phyloP scores from a whole-genome alignment of 2,329 filamentous ascomycete genomes.

The Kalmusia sp. region DNA sequence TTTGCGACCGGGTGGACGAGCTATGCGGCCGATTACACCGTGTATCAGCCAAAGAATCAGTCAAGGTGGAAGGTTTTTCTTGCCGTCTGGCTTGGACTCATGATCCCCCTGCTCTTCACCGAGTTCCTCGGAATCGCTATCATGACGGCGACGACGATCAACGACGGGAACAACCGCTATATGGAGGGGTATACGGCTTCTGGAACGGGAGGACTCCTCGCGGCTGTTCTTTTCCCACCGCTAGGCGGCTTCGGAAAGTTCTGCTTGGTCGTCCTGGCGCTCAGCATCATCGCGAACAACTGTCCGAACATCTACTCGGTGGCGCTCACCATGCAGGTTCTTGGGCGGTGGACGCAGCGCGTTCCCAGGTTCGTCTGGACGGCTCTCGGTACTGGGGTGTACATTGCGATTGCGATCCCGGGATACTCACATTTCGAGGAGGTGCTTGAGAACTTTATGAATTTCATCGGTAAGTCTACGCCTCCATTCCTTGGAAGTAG shows the following conservation, averaged over 20 bases:
- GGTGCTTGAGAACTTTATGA: constrained; percentile 75
- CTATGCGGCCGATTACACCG: constrained; percentile 80
- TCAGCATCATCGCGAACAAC: constrained; percentile 74
- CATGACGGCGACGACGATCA: constrained; percentile 67
- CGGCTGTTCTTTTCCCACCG: constrained; percentile 67
- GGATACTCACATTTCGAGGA: constrained; percentile 71
- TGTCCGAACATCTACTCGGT: constrained; percentile 74
- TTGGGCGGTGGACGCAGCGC: constrained; percentile 64
- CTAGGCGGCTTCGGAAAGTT: constrained; percentile 75
- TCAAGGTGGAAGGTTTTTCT: constrained; percentile 69
- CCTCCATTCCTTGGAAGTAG: background rate
- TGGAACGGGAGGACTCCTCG: constrained; percentile 71
- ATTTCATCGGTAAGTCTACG: constrained; percentile 35
- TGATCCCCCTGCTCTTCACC: constrained; percentile 75
- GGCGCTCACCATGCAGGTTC: constrained; percentile 70
- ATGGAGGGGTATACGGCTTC: constrained; percentile 61
- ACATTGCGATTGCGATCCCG: constrained; percentile 73
- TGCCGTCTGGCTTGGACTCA: constrained; percentile 73
- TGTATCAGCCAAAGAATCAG: constrained; percentile 73
- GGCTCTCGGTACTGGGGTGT: constrained; percentile 65
- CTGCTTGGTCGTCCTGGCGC: constrained; percentile 70
- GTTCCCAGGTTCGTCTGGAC: constrained; percentile 75
- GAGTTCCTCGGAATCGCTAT: constrained; percentile 76
- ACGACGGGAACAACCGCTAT: constrained; percentile 63
- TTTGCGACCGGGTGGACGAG: constrained; percentile 77